Evolutionary conservation across 139 green algal species (phyloP).

Genomic region (Tetratostichococcus sp.): DNA sequence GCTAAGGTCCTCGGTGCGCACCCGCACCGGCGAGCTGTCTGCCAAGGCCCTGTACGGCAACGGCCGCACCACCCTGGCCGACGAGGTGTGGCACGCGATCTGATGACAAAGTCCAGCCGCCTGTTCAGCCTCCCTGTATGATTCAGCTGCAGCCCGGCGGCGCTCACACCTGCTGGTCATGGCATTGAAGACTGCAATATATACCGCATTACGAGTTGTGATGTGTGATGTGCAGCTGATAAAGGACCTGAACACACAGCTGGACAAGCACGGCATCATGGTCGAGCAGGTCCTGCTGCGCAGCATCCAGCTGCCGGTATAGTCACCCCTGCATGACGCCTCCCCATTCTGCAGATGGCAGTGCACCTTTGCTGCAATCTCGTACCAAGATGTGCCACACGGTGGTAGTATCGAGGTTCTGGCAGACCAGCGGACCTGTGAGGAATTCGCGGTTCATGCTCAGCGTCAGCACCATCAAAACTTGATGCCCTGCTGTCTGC

Average conservation of each 20-base stretch:
- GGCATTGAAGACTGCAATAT: background rate
- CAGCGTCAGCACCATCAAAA: too few species aligned
- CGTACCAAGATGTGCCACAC: conserved; percentile 20
- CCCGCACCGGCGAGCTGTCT: background rate
- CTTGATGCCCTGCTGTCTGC: too few species aligned
- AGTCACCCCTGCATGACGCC: too few species aligned
- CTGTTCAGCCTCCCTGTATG: too few species aligned
- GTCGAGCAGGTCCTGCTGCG: conserved; percentile 18
- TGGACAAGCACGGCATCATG: background rate
- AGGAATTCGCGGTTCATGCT: too few species aligned
- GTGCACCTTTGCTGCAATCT: too few species aligned
- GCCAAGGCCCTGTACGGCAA: conserved; percentile 9
- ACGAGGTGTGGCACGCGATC: background rate
- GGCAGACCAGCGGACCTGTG: too few species aligned
- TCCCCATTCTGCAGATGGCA: too few species aligned
- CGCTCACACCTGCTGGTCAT: too few species aligned
- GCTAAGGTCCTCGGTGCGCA: conserved; percentile 3
- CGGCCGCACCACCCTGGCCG: background rate
- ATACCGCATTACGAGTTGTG: background rate
- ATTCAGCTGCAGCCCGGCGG: background rate
- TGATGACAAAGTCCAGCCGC: too few species aligned
- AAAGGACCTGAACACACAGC: conserved; percentile 4
- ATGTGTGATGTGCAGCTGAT: conserved; percentile 4
- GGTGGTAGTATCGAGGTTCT: conserved; percentile 9
- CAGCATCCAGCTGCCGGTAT: conserved; percentile 14